Conservation (phyloP, 192 early-diverging fungal species). For the Piromyces sp. region DNA sequence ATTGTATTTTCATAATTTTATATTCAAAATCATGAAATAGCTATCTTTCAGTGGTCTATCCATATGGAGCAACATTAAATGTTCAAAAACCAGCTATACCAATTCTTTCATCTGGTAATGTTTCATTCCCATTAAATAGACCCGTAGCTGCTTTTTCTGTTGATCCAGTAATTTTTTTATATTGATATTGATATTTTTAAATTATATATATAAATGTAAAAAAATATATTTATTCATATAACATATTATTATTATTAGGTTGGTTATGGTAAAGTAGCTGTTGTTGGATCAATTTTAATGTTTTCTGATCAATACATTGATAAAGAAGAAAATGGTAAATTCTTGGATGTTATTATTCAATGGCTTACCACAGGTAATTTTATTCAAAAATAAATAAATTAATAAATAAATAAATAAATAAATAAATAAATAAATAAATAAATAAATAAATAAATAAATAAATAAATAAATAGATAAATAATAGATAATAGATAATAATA, state of each 20-base stretch:
- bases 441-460: too few relatives aligned
- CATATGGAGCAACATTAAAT: constrained; percentile 39
- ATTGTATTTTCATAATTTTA: too few relatives aligned
- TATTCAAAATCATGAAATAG: too few relatives aligned
- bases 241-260: constrained; percentile 10
- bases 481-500: too few relatives aligned
- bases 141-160: constrained; percentile 32
- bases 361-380: constrained; percentile 25
- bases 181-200: too few relatives aligned
- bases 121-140: constrained; percentile 40
- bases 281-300: constrained; percentile 29
- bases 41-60: constrained; percentile 32
- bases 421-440: too few relatives aligned
- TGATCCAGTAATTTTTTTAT: constrained; percentile 16
- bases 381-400: too few relatives aligned
- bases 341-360: constrained; percentile 38
- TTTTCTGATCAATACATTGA: constrained; percentile 44
- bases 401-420: too few relatives aligned
- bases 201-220: too few relatives aligned
- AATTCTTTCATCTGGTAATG: constrained; percentile 33
- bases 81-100: constrained; percentile 48
- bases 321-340: constrained; percentile 41
- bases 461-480: too few relatives aligned
- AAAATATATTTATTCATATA: too few relatives aligned
- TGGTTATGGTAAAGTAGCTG: constrained; percentile 28